Evolutionary conservation across 139 green algal species (phyloP), one percentile per base, ranked within the genome.

Genomic region (Pycnococcus provasolii): DNA sequence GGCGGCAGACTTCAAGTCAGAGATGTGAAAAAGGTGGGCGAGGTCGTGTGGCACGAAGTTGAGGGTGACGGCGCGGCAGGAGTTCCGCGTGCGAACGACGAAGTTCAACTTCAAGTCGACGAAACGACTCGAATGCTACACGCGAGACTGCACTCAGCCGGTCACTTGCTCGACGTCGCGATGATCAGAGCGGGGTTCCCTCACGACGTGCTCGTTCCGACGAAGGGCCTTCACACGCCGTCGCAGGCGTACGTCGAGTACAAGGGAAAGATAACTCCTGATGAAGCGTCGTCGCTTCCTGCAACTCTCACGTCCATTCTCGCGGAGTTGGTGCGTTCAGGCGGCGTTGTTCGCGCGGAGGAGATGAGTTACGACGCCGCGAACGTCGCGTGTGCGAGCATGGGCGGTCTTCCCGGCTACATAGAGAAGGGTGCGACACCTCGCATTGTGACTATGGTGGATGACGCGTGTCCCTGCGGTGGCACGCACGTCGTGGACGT

Each of bases 231-330:
- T 9, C 66, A 72, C 15, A 7, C 13, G 4, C 3, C 40, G n/a
- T 44, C 4, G 1, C 44, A 59, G 2, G 66, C 66, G 46, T 72
- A 72, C 66, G 66, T 72, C 42, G 66, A 72, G 47, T 72, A 72
- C 44, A 57, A 11, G 26, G 66, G 66, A 4, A 72, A 72, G 4
- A n/a, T 63, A 11, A 55, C 9, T 55, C 9, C 50, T 55, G 9
- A 55, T 55, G 50, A 9, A 55, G 50, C 50, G 50, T 55, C 9
- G 50, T 26, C 50, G 9, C 11, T 60, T 26, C 7, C 53, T 5
- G 53, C 41, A 37, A 37, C 7, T 4, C 26, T 45, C 9, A 6
- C 26, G 9, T 26, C 41, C 26, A 37, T 5, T 6, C 53, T 60
- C 5, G 53, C 42, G 9, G 53, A 4, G 5, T 26, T 26, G 26